Conservation (phyloP, 169 alveolate genomes). For the Cryptosporidium sp. region DNA sequence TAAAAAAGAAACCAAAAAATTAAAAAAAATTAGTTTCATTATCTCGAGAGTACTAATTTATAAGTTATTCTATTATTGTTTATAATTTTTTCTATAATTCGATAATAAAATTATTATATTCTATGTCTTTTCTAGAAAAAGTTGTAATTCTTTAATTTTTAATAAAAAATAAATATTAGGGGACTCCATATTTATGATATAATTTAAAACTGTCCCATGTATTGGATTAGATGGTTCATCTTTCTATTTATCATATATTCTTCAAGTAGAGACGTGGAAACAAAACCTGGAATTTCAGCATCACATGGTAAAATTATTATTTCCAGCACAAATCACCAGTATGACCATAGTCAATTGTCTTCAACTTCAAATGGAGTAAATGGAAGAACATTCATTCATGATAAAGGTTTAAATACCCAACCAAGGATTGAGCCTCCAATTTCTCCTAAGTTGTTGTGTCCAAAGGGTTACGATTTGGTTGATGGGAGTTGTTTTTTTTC, state of each 20-base stretch:
- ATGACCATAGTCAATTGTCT: background rate
- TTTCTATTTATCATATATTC: background rate
- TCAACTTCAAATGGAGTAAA: background rate
- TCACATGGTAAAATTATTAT: conserved; percentile 46
- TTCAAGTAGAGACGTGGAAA: conserved; percentile 20
- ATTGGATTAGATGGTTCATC: conserved; percentile 35
- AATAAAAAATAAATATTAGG: conserved; percentile 4
- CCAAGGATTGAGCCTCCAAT: conserved; percentile 51
- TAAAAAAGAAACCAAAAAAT: conserved; percentile 19
- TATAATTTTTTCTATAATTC: conserved; percentile 24
- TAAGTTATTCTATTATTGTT: background rate
- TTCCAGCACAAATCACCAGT: conserved; percentile 14
- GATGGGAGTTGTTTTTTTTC: conserved; percentile 37
- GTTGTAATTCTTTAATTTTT: background rate
- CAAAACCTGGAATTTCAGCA: conserved; percentile 59
- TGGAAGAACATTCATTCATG: conserved; percentile 71
- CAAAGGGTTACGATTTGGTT: conserved; percentile 55
- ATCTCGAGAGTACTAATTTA: conserved; percentile 10
- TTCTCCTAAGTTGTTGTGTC: conserved; percentile 52
- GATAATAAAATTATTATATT: conserved; percentile 43
- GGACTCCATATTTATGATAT: conserved; percentile 7
- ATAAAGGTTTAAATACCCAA: conserved; percentile 9
- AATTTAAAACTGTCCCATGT: conserved; percentile 19
- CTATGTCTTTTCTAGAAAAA: background rate
- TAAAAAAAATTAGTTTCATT: background rate